These are phyloP conservation scores for Neopestalotiopsis clavispora DNA, from an alignment of 2,329 filamentous ascomycete genomes.

Conservation along the genomic window DNA sequence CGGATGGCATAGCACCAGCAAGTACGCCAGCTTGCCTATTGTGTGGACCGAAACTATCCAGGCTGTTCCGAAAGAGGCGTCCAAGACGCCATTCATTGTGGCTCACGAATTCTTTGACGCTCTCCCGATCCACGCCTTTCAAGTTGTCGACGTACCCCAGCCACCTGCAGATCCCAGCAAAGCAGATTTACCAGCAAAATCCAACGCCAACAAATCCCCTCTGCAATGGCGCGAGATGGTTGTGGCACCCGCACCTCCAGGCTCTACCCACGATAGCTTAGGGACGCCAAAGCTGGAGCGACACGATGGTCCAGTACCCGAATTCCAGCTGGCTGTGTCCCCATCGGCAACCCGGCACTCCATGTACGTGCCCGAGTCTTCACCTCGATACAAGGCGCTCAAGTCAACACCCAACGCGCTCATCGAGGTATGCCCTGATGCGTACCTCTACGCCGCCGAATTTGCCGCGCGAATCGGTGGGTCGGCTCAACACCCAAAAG, in stretches of 20 bases:
- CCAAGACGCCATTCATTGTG: slow-evolving; percentile 87
- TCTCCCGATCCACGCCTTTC: slow-evolving; percentile 93
- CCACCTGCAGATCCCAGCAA: slow-evolving; percentile 45
- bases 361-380: slow-evolving; percentile 82
- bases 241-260: slow-evolving; percentile 69
- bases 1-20: slow-evolving; percentile 76
- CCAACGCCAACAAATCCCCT: slow-evolving; percentile 42
- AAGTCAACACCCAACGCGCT: slow-evolving; percentile 70
- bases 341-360: slow-evolving; percentile 80
- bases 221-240: slow-evolving; percentile 83
- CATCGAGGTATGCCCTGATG: slow-evolving; percentile 91
- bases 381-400: slow-evolving; percentile 77
- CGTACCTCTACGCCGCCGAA: slow-evolving; percentile 77
- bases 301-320: slow-evolving; percentile 63
- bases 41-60: slow-evolving; percentile 91
- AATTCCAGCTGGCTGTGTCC: slow-evolving; percentile 87
- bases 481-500: slow-evolving; percentile 57
- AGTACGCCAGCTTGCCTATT: slow-evolving; percentile 75
- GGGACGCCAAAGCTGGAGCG: slow-evolving; percentile 57
- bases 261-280: slow-evolving; percentile 57
- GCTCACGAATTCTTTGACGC: slow-evolving; percentile 99
- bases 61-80: slow-evolving; percentile 72
- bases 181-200: slow-evolving; percentile 50
- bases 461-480: slow-evolving; percentile 88
- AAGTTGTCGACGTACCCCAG: slow-evolving; percentile 65